Base-by-base conservation (phyloP, 306 rosid species). In the Benincasa hispida region DNA sequence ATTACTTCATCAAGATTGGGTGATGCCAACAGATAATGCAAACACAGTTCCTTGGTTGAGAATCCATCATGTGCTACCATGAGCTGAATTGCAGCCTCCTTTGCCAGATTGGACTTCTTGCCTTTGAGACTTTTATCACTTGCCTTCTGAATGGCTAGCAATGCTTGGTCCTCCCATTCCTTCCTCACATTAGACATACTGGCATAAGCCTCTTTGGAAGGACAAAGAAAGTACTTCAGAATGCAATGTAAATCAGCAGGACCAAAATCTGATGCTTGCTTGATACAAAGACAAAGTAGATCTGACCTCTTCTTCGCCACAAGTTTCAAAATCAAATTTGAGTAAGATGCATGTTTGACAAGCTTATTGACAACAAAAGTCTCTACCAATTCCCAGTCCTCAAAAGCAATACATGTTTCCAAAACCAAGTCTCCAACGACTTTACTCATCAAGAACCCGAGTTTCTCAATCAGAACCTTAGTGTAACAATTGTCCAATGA, bases 161-260 rank as follows among this genome's bases (percentile, higher is more conserved):
- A 24, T 50, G 91, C 91, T 77, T 90, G 97, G 42, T 74, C 79
- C 84, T 90, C 90, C 97, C 98, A 94, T 54, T 87, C 96, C 79
- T 84, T 87, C 84, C 91, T 88, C 89, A 90, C 87, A 75, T 56
- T 77, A 39, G 70, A 30, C 84, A 82, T 83, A 79, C 84, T 78
- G 22, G 1, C 34, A 80, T 72, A 70, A 66, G 86, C 87, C 66
- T 81, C 88, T 75, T 81, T 86, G 5, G 83, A 77, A 0, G 86
- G 89, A 83, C 81, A 77, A 75, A 93, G 94, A 81, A 93, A 90
- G 78, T 87, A 86, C 88, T 86, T 90, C 85, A 90, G 84, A 79
- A 90, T 84, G 85, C 81, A 37, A 34, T 86, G 83, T 79, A 91
- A 77, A 81, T 89, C 97, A 13, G 86, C 78, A 27, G 85, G 75